These are phyloP conservation scores for Penicillium robsamsonii DNA, from an alignment of 495 filamentous ascomycete species.

Conservation along the genomic window DNA sequence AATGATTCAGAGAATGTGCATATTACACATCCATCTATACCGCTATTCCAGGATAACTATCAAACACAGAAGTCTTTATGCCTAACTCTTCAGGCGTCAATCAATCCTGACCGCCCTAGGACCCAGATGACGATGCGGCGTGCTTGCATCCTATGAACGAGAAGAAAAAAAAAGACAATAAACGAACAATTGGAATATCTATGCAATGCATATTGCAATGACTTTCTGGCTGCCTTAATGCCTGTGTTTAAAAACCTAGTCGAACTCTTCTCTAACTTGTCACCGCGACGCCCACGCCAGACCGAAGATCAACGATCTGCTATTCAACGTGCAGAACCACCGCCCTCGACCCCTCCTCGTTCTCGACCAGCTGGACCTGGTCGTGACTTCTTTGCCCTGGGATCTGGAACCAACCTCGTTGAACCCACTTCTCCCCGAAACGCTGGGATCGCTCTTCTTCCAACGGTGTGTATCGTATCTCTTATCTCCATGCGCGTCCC, in stretches of 20 bases:
- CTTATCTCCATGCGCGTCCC: slow-evolving; percentile 4
- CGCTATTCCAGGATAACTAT: not conserved
- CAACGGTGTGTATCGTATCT: slow-evolving; percentile 23
- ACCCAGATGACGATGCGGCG: slow-evolving; percentile 23
- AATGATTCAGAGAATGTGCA: not conserved
- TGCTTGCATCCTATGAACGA: slow-evolving; percentile 9
- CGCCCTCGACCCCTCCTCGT: slow-evolving; percentile 9
- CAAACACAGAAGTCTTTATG: not conserved
- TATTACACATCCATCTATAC: not conserved
- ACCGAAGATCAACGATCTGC: slow-evolving; percentile 19
- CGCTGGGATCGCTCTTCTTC: slow-evolving; percentile 8
- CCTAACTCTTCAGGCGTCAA: slow-evolving; percentile 3
- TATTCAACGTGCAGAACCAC: slow-evolving; percentile 8
- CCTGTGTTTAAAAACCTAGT: slow-evolving; percentile 21
- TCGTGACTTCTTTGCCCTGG: slow-evolving; percentile 5
- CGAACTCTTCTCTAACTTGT: slow-evolving; percentile 17
- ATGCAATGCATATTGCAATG: slow-evolving; percentile 15
- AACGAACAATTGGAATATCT: slow-evolving; percentile 9
- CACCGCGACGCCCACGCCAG: slow-evolving; percentile 23
- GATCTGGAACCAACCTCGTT: not conserved
- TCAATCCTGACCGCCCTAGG: slow-evolving; percentile 30
- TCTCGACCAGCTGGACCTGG: not conserved
- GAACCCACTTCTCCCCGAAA: not conserved
- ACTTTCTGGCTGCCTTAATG: slow-evolving; percentile 15
- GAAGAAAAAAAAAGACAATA: slow-evolving; percentile 11